These are phyloP conservation scores for Pseudocercospora fuligena DNA, from an alignment of 2,329 filamentous ascomycete species.

Conservation along the genomic window DNA sequence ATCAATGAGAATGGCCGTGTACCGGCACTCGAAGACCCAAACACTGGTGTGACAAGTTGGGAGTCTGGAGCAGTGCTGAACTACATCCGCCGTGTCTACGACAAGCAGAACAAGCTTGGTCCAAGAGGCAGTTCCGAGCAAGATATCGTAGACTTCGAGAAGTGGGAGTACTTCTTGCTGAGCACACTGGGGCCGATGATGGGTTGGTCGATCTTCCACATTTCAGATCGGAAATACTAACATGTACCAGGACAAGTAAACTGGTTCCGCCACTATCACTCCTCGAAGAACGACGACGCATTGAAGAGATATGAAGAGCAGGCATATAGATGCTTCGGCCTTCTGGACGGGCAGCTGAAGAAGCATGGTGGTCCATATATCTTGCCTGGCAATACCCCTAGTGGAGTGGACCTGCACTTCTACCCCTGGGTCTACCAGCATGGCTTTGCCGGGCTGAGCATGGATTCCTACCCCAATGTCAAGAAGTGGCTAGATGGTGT, in stretches of 20 bases:
- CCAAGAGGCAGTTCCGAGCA: slow-evolving; percentile 44
- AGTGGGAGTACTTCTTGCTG: slow-evolving; percentile 53
- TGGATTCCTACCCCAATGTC: slow-evolving; percentile 49
- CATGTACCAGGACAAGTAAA: slow-evolving; percentile 38
- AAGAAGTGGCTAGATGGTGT: slow-evolving; percentile 47
- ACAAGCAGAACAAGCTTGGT: slow-evolving; percentile 46
- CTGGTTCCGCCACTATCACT: slow-evolving; percentile 50
- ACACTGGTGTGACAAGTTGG: slow-evolving; percentile 53
- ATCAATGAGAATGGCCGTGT: slow-evolving; percentile 54
- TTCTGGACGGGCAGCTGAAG: slow-evolving; percentile 49
- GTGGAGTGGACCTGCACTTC: slow-evolving; percentile 50
- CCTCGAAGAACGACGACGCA: slow-evolving; percentile 49
- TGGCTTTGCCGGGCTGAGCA: slow-evolving; percentile 45
- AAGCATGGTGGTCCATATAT: slow-evolving; percentile 46
- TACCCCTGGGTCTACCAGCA: slow-evolving; percentile 49
- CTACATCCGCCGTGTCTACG: slow-evolving; percentile 53
- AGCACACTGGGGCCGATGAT: slow-evolving; percentile 50
- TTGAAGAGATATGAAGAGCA: slow-evolving; percentile 47
- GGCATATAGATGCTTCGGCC: slow-evolving; percentile 48
- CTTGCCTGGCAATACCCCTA: slow-evolving; percentile 41
- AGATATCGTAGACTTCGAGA: slow-evolving; percentile 51
- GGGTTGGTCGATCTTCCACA: slow-evolving; percentile 33
- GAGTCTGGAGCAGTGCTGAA: slow-evolving; percentile 58
- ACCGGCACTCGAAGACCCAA: slow-evolving; percentile 53
- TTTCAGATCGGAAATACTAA: background rate